These are phyloP conservation scores for Paramecium sonneborni DNA, from an alignment of 73 alveolate genomes.

Conservation along the genomic window DNA sequence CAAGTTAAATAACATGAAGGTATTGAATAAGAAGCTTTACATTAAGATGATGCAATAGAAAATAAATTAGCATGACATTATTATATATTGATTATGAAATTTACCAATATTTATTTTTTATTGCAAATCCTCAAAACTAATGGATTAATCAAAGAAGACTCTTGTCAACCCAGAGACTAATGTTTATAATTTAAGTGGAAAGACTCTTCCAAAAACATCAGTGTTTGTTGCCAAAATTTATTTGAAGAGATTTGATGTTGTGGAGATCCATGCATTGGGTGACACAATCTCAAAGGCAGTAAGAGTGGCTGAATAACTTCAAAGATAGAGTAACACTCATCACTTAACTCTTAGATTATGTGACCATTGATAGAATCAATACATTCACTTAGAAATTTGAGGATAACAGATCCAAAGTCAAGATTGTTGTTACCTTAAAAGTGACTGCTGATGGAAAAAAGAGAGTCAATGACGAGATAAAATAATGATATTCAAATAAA, in stretches of 20 bases:
- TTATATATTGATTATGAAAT: neutral
- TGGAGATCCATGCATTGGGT: neutral
- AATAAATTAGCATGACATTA: neutral
- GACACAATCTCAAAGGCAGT: neutral
- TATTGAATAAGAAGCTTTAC: neutral
- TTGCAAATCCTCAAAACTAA: neutral
- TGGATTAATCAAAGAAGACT: neutral
- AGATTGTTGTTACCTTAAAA: neutral
- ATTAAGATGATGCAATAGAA: neutral
- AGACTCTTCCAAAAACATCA: neutral
- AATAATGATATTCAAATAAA: neutral
- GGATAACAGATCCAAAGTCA: neutral
- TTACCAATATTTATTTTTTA: neutral
- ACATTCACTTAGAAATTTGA: neutral
- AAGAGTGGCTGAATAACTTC: neutral
- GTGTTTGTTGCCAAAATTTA: neutral
- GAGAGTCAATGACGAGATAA: constrained; percentile 21
- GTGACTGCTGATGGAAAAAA: constrained; percentile 2
- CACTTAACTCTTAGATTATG: neutral
- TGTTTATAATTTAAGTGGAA: neutral
- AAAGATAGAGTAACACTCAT: neutral
- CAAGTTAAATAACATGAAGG: neutral
- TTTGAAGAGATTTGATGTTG: neutral
- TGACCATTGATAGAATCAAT: neutral
- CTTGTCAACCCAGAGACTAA: neutral